phyloP scores from a whole-genome alignment of 805 yeast genomes.

The Dipodascus albidus region DNA sequence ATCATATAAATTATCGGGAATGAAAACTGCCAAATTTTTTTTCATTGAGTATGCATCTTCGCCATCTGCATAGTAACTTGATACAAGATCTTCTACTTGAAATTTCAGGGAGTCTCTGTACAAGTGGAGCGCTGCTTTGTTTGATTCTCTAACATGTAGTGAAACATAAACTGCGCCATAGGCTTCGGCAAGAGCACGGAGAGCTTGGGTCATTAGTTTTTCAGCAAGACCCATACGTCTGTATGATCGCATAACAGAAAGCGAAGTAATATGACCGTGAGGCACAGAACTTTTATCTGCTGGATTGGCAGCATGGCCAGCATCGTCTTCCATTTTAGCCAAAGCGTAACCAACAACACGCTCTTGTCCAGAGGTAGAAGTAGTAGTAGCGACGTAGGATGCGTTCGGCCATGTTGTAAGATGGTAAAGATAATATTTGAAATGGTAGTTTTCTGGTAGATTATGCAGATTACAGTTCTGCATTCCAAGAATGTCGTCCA shows the following conservation, averaged over 20 bases:
- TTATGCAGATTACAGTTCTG: constrained; percentile 85
- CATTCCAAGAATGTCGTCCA: constrained; percentile 79
- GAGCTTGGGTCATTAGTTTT: constrained; percentile 63
- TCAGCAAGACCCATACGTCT: constrained; percentile 90
- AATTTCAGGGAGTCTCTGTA: constrained; percentile 74
- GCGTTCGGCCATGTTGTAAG: constrained; percentile 92
- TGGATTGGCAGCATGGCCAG: not conserved
- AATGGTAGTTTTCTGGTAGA: constrained; percentile 82
- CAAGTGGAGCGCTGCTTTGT: constrained; percentile 82
- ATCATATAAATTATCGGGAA: constrained; percentile 12
- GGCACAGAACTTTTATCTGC: constrained; percentile 13
- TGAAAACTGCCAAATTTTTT: constrained; percentile 34
- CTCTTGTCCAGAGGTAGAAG: constrained; percentile 62
- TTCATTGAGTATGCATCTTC: constrained; percentile 95
- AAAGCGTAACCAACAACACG: constrained; percentile 83
- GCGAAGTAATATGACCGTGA: constrained; percentile 85
- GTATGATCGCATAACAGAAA: constrained; percentile 88
- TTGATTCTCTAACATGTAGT: constrained; percentile 82
- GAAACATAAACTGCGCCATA: constrained; percentile 73
- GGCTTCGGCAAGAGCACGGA: constrained; percentile 67
- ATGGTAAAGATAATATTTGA: constrained; percentile 87
- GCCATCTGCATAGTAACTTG: constrained; percentile 82
- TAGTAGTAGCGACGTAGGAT: constrained; percentile 68
- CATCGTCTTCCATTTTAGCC: constrained; percentile 88
- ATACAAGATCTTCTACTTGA: constrained; percentile 68